phyloP scores from a whole-genome alignment of 1,139 yeast species.

The Taphrina deformans region DNA sequence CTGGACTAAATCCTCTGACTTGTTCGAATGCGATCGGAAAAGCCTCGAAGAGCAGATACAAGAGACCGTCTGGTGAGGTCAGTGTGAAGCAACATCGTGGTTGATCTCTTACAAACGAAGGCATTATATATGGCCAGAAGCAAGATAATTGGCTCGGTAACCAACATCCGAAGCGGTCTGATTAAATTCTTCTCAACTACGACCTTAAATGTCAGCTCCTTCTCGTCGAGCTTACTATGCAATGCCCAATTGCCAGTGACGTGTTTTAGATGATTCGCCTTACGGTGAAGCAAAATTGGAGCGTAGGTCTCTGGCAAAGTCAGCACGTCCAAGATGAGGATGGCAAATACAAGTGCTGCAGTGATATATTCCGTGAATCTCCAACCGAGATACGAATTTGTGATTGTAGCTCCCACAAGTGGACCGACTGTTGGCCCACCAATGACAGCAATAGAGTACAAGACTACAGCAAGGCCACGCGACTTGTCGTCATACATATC shows the following conservation, averaged over 20 bases:
- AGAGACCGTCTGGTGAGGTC: conserved; percentile 58
- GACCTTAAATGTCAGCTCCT: conserved; percentile 5
- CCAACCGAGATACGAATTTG: conserved; percentile 61
- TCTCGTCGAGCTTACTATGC: conserved; percentile 19
- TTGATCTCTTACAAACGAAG: conserved; percentile 54
- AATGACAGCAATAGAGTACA: conserved; percentile 55
- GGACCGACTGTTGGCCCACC: conserved; percentile 79
- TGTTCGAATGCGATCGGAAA: conserved; percentile 64
- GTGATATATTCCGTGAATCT: conserved; percentile 51
- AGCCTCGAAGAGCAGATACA: conserved; percentile 68
- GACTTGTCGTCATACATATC: conserved; percentile 71
- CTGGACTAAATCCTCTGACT: conserved; percentile 69
- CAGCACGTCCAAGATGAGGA: conserved; percentile 49
- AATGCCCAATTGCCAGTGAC: conserved; percentile 35
- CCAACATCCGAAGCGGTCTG: conserved; percentile 22
- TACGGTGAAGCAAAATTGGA: conserved; percentile 71
- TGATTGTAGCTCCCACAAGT: conserved; percentile 72
- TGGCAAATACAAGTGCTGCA: conserved; percentile 50
- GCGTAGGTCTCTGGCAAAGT: conserved; percentile 83
- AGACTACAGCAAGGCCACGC: conserved; percentile 53
- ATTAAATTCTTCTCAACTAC: conserved; percentile 19
- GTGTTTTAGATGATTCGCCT: conserved; percentile 58
- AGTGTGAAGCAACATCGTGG: neutral
- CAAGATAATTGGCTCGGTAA: conserved; percentile 25
- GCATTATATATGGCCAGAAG: conserved; percentile 47